A percentile compares a stretch with the other conserved stretches of the same genome.
Evolutionary conservation across 2,329 filamentous ascomycete species (phyloP).

Genomic region (Fusarium udum): DNA sequence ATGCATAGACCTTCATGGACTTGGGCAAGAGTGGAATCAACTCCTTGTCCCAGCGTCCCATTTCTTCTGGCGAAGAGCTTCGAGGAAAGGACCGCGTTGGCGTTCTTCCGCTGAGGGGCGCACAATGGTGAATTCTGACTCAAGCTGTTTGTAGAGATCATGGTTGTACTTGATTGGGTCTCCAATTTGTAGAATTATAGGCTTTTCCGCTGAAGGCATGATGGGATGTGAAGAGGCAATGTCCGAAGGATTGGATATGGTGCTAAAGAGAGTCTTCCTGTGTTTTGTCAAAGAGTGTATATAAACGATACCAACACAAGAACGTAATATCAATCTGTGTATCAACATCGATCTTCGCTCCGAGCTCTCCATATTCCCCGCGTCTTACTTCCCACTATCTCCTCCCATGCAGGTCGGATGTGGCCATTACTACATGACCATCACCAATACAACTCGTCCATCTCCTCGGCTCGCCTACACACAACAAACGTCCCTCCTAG

Average conservation of each 20-base stretch:
- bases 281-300: neutral
- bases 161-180: slow-evolving; percentile 46
- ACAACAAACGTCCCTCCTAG: neutral
- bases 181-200: slow-evolving; percentile 47
- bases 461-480: neutral
- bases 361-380: neutral
- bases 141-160: slow-evolving; percentile 45
- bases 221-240: neutral
- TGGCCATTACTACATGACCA: neutral
- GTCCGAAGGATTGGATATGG: neutral
- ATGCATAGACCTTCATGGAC: slow-evolving; percentile 65
- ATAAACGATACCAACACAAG: neutral
- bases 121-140: slow-evolving; percentile 46
- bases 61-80: slow-evolving; percentile 58
- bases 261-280: fast-evolving
- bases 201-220: slow-evolving; percentile 23
- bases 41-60: slow-evolving; percentile 70
- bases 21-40: slow-evolving; percentile 63
- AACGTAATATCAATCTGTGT: fast-evolving
- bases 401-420: slow-evolving; percentile 1
- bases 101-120: slow-evolving; percentile 50
- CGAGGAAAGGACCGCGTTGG: slow-evolving; percentile 50
- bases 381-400: neutral
- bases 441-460: neutral
- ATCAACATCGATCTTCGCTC: neutral